Evolutionary conservation across 1,284 basidiomycete species (phyloP), one percentile per base, ranked within the genome.

Genomic region (Melampsora larici-populina): DNA sequence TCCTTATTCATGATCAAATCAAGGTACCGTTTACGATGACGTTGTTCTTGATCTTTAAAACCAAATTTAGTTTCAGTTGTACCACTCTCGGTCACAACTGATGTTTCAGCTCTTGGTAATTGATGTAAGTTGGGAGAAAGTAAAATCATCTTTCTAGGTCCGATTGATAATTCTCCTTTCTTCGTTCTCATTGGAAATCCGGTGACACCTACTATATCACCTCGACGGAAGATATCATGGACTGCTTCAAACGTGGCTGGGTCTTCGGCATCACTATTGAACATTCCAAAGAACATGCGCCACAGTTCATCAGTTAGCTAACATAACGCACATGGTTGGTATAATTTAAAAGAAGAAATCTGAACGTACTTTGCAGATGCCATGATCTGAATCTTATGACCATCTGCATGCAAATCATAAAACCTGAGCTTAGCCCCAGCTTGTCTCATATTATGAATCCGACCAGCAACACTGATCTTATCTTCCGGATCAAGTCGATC

Each of bases 1-100:
- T 90, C 88, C 72, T 92, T 90, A 86, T 93, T 97, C 85, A 99
- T 89, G 86, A 99, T 97, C 81, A 99, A 89, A 85, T 99, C 96
- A 79, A 99, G 90, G 87, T 99, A 98, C 78, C 96, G 91, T 91
- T 98, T 99, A 86, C 97, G 90, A 88, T 98, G 97, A 77, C 96
- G 90, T 71, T 92, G 94, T 86, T 99, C 96, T 84, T 94, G 91
- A 86, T 99, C 96, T 87, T 94, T 94, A 81, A 97, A 87, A 66
- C 94, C 94, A 80, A 78, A 78, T 36, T 78, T 78, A 24, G 68
- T 78, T 63, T 78, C 76, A 9, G 63, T 71, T 29, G 76, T 64
- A 3, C 76, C 76, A 26, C 60, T 62, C 17, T 70, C 76, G 8
- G 76, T 70, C 75, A 43, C 78, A 78, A 77, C 82, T 79, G 36